Conservation (phyloP, 306 rosid species). For the Vigna unguiculata region DNA sequence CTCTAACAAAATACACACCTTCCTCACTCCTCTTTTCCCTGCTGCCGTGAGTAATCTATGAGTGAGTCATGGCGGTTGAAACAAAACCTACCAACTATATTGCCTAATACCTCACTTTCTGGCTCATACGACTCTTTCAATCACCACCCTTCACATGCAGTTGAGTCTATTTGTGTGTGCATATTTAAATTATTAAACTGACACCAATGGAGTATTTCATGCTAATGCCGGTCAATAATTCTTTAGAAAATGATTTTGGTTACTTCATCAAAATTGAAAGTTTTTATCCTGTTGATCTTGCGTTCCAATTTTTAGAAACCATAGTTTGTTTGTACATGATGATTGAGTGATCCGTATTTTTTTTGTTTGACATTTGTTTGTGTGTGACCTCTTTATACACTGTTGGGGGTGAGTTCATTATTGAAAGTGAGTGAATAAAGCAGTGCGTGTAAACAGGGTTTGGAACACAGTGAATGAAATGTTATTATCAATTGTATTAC, state of each 20-base stretch:
- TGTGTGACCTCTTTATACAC: background rate
- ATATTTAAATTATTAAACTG: background rate
- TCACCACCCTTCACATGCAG: background rate
- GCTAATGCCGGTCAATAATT: background rate
- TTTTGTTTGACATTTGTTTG: background rate
- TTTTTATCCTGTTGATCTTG: background rate
- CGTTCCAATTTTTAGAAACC: background rate
- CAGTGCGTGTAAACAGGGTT: background rate
- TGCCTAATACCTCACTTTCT: background rate
- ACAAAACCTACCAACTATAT: background rate
- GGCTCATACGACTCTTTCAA: background rate
- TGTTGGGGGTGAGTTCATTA: conserved; percentile 14
- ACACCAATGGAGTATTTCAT: background rate
- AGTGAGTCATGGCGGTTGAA: background rate
- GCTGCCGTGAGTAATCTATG: background rate
- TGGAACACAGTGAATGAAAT: background rate
- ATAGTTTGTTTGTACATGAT: background rate
- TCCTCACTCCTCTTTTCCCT: conserved; percentile 2
- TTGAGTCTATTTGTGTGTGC: background rate
- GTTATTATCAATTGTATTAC: background rate
- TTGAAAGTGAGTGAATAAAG: conserved; percentile 16
- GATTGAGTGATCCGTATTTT: background rate
- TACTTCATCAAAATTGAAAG: background rate
- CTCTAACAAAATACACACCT: background rate
- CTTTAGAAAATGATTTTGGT: background rate